These are phyloP conservation scores for Zhuliangozyma parablackwelliae DNA, from an alignment of 1,139 yeast species.

Conservation along the genomic window DNA sequence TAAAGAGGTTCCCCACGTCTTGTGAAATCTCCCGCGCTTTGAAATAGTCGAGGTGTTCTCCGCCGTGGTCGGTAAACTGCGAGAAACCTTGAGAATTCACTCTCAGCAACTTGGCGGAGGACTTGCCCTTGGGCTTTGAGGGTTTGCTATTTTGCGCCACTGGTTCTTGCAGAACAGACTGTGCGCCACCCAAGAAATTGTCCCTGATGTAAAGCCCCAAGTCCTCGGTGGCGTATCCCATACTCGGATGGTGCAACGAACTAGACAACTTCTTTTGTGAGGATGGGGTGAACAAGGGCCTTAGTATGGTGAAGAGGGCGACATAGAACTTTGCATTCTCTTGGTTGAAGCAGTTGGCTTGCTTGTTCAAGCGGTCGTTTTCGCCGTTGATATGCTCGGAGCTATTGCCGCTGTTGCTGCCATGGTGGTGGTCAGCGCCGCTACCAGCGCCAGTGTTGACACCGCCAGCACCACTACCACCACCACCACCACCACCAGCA, in stretches of 20 bases:
- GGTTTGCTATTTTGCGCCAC: background rate
- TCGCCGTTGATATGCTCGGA: background rate
- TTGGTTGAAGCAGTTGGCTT: background rate
- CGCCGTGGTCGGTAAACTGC: too few relatives aligned
- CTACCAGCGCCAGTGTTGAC: background rate
- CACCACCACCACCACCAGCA: background rate
- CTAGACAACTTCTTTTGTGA: conserved; percentile 10
- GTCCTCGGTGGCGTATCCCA: conserved; percentile 26
- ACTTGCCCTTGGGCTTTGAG: background rate
- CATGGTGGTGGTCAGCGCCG: background rate
- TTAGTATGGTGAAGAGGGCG: conserved; percentile 5
- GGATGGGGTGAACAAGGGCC: conserved; percentile 14
- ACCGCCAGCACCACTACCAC: background rate
- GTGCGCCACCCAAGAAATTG: conserved; percentile 14
- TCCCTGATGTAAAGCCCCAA: conserved; percentile 24
- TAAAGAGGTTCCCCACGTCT: conserved; percentile 25
- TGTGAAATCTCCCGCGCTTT: conserved; percentile 27
- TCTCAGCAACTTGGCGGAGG: too few relatives aligned
- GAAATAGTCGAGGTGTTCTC: conserved; percentile 24
- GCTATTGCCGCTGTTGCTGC: background rate
- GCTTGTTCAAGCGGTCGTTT: background rate
- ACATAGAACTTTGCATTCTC: conserved; percentile 2
- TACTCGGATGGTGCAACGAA: conserved; percentile 16
- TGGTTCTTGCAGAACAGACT: background rate
- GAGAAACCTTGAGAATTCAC: too few relatives aligned